Conservation (phyloP, 2,329 filamentous ascomycete genomes). For the Ophiostoma montium region DNA sequence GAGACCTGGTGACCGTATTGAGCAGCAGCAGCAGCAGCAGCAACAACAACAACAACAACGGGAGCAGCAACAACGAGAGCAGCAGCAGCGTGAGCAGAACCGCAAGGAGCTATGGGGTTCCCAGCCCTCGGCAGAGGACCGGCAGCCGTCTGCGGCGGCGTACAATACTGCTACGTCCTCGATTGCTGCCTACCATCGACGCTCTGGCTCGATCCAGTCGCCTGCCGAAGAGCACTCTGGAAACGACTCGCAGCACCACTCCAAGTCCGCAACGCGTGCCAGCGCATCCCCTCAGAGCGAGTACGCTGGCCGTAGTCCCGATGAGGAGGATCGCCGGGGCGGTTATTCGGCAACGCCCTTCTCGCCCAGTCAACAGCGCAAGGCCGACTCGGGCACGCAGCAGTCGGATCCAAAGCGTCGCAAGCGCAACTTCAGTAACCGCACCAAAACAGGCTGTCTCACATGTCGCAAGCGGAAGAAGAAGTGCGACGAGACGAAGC, state of each 20-base stretch:
- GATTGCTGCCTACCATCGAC: slow-evolving; percentile 23
- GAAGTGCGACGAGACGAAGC: slow-evolving; percentile 92
- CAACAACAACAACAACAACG: slow-evolving; percentile 3
- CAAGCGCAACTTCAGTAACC: slow-evolving; percentile 79
- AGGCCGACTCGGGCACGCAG: slow-evolving; percentile 28
- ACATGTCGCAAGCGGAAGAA: slow-evolving; percentile 89
- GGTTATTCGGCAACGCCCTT: slow-evolving; percentile 24
- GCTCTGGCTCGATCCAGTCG: slow-evolving; percentile 29
- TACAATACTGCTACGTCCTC: slow-evolving; percentile 26
- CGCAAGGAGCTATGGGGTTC: slow-evolving; percentile 35
- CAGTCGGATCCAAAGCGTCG: slow-evolving; percentile 53
- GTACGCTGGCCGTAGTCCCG: slow-evolving; percentile 38
- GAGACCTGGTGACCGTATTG: slow-evolving; percentile 2
- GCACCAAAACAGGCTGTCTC: slow-evolving; percentile 90
- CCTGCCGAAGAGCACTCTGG: slow-evolving; percentile 33
- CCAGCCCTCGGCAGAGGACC: slow-evolving; percentile 33
- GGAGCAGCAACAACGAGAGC: slow-evolving; percentile 7
- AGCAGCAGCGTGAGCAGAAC: slow-evolving; percentile 18
- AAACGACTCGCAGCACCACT: slow-evolving; percentile 21
- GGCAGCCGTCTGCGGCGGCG: slow-evolving; percentile 31
- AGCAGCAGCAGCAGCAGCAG: slow-evolving; percentile 10
- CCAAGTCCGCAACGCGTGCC: slow-evolving; percentile 12
- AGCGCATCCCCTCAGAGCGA: slow-evolving; percentile 33
- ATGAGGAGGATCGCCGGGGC: slow-evolving; percentile 36
- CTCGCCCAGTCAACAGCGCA: slow-evolving; percentile 30